Percentiles rank a stretch among this genome's conserved stretches.
Conservation (phyloP, 164 flowering plant genomes). For the Vitis rupestris region DNA sequence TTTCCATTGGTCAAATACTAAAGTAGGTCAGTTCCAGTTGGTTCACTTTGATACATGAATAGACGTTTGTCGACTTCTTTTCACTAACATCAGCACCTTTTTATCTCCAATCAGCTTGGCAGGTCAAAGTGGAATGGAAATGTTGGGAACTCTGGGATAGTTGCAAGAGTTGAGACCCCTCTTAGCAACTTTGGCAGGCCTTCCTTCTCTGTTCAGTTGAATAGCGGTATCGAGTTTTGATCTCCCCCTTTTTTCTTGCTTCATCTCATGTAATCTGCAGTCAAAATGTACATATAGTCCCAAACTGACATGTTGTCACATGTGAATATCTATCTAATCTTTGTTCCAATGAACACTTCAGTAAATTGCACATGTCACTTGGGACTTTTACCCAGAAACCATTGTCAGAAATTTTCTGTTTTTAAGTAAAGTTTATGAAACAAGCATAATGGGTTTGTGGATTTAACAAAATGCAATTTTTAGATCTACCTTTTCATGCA, state of each 20-base stretch:
- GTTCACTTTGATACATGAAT: no score
- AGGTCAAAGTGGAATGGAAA: constrained; percentile 97
- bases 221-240: constrained; percentile 85
- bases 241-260: not conserved
- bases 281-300: constrained; percentile 25
- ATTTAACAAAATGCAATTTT: no score
- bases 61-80: no score
- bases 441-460: no score
- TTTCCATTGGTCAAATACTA: no score
- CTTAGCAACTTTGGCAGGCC: constrained; percentile 57
- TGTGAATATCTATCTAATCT: constrained; percentile 11
- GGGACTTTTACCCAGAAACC: no score
- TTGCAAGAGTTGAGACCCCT: constrained; percentile 73
- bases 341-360: not conserved
- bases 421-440: no score
- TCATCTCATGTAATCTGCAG: not conserved
- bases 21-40: no score
- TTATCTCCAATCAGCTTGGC: constrained; percentile 56
- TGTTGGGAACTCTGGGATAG: constrained; percentile 81
- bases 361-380: not conserved
- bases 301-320: not conserved
- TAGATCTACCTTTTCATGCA: no score
- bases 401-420: no score
- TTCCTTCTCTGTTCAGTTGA: constrained; percentile 77
- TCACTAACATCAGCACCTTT: not conserved